Percentiles rank a stretch among this genome's conserved stretches.
phyloP scores from a whole-genome alignment of 2,329 filamentous ascomycete species.

The Akanthomyces dipterigenus region DNA sequence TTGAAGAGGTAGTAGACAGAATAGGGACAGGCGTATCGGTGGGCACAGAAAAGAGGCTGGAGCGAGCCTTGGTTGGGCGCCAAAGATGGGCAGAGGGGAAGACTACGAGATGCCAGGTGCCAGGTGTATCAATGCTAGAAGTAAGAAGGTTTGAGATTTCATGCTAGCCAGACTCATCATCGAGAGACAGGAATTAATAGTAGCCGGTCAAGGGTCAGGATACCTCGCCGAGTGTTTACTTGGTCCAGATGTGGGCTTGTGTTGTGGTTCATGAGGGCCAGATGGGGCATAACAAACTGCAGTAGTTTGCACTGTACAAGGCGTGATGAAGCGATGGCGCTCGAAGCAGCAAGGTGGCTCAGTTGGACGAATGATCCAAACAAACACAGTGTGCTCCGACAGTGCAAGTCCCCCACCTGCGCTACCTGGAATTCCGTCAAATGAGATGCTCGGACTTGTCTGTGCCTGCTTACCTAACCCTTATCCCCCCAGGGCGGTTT shows the following conservation, averaged over 20 bases:
- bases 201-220: background rate
- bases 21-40: background rate
- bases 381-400: conserved; percentile 9
- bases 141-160: background rate
- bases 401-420: background rate
- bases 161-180: too few relatives aligned
- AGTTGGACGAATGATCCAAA: background rate
- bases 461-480: conserved; percentile 21
- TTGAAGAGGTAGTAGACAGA: too few relatives aligned
- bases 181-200: background rate
- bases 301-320: background rate
- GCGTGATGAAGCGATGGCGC: too few relatives aligned
- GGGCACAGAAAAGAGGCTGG: background rate
- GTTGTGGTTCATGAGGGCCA: background rate
- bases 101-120: background rate
- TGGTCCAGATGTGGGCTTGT: background rate
- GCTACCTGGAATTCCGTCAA: conserved; percentile 19
- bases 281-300: background rate
- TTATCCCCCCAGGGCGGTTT: conserved; percentile 13
- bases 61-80: background rate
- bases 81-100: background rate
- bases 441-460: conserved; percentile 15
- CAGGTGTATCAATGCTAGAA: background rate
- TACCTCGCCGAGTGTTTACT: conserved; percentile 8
- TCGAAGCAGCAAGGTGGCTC: background rate